phyloP scores from a whole-genome alignment of 1,284 basidiomycete species.

The Takashimella tepidaria region DNA sequence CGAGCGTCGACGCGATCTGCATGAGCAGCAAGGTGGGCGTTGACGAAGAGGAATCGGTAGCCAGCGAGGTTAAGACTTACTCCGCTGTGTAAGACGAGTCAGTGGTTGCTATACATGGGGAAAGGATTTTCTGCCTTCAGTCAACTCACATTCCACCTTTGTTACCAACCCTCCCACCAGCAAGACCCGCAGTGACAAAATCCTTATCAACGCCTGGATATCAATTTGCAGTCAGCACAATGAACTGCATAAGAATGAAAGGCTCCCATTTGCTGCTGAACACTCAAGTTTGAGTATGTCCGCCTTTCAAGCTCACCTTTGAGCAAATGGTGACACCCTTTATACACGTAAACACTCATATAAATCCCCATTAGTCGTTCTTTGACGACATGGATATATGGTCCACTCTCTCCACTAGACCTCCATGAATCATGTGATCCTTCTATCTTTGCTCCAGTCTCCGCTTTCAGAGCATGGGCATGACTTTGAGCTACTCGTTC shows the following conservation, averaged over 20 bases:
- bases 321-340: constrained; percentile 48
- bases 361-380: constrained; percentile 56
- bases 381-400: constrained; percentile 54
- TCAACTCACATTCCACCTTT: constrained; percentile 50
- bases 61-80: constrained; percentile 53
- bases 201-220: constrained; percentile 51
- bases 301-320: constrained; percentile 24
- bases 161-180: constrained; percentile 54
- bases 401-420: constrained; percentile 24
- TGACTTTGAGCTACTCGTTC: not conserved
- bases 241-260: too few relatives aligned
- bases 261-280: not conserved
- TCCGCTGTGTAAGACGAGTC: constrained; percentile 44
- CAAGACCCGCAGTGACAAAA: constrained; percentile 54
- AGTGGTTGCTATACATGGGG: constrained; percentile 16
- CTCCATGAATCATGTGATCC: not conserved
- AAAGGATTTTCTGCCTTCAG: not conserved
- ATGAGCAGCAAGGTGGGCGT: constrained; percentile 55
- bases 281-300: not conserved
- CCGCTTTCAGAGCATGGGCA: too few relatives aligned
- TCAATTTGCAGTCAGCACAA: too few relatives aligned
- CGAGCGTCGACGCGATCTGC: constrained; percentile 42
- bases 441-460: too few relatives aligned
- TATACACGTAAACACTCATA: constrained; percentile 48
- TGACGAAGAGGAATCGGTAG: constrained; percentile 54